These are phyloP conservation scores for Asterochloris erici DNA, from an alignment of 139 green algal species.

Conservation along the genomic window DNA sequence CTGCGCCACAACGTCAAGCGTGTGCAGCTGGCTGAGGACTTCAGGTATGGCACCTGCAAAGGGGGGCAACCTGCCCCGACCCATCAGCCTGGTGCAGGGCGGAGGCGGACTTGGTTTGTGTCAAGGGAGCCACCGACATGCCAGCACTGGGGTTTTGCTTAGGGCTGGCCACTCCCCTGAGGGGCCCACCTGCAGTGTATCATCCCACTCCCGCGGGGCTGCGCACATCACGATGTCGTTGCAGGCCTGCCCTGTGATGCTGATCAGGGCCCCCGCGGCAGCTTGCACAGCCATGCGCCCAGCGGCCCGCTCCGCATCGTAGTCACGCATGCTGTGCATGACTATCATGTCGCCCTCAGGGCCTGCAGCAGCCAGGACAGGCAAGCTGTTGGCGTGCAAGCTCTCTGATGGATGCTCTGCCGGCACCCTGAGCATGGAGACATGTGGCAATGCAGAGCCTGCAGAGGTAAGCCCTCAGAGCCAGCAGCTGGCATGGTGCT, in stretches of 20 bases:
- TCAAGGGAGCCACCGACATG: too few relatives aligned
- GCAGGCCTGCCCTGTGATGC: slow-evolving; percentile 50
- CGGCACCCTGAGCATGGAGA: not conserved
- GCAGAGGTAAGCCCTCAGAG: too few relatives aligned
- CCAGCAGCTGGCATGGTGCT: too few relatives aligned
- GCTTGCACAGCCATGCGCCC: slow-evolving; percentile 40
- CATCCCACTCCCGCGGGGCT: slow-evolving; percentile 5
- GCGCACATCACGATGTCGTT: slow-evolving; percentile 73
- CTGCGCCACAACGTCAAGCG: too few relatives aligned
- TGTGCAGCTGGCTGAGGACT: too few relatives aligned
- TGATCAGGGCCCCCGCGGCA: slow-evolving; percentile 36
- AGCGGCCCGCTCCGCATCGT: slow-evolving; percentile 14
- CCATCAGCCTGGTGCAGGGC: too few relatives aligned
- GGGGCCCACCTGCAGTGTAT: slow-evolving; percentile 1
- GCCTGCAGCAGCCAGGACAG: not conserved
- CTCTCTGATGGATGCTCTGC: not conserved
- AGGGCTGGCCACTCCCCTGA: not conserved
- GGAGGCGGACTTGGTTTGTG: too few relatives aligned
- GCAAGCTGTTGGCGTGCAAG: not conserved
- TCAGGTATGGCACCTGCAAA: too few relatives aligned
- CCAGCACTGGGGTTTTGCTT: too few relatives aligned
- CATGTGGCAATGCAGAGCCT: too few relatives aligned
- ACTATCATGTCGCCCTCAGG: slow-evolving; percentile 16
- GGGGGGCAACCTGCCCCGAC: too few relatives aligned
- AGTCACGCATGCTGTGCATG: slow-evolving; percentile 19